phyloP scores from a whole-genome alignment of 768 basidiomycete genomes.

The Suillus hirtellus region DNA sequence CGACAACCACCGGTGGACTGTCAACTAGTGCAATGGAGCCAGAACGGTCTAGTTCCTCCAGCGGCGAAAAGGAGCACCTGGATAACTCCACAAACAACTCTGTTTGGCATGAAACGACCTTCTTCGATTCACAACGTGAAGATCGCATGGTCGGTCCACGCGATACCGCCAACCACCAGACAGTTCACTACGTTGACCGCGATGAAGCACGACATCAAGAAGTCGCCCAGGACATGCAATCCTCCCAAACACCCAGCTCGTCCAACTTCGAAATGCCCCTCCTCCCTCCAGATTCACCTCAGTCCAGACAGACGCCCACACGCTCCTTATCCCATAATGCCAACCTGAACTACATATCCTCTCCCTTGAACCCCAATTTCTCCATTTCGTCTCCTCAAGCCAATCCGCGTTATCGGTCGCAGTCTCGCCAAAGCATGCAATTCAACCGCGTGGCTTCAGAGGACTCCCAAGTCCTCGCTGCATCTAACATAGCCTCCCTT shows the following conservation, averaged over 20 bases:
- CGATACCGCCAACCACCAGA: neutral
- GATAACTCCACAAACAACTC: neutral
- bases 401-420: conserved; percentile 36
- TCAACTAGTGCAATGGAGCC: neutral
- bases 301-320: conserved; percentile 21
- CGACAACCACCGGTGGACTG: neutral
- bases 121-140: neutral
- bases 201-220: neutral
- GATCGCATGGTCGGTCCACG: conserved; percentile 2
- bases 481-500: conserved; percentile 23
- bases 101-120: conserved; percentile 3
- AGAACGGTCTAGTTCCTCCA: neutral
- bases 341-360: conserved; percentile 42
- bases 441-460: conserved; percentile 47
- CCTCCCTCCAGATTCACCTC: conserved; percentile 19
- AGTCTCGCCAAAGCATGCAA: conserved; percentile 40
- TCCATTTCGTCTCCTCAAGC: conserved; percentile 20
- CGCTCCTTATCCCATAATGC: conserved; percentile 26
- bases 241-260: conserved; percentile 26
- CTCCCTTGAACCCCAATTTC: conserved; percentile 51
- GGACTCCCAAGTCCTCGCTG: conserved; percentile 43
- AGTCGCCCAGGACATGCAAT: neutral
- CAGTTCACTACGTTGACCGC: neutral
- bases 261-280: conserved; percentile 34
- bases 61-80: neutral